Evolutionary conservation across 2,329 filamentous ascomycete species (phyloP).

Genomic region (Fusarium sororula): DNA sequence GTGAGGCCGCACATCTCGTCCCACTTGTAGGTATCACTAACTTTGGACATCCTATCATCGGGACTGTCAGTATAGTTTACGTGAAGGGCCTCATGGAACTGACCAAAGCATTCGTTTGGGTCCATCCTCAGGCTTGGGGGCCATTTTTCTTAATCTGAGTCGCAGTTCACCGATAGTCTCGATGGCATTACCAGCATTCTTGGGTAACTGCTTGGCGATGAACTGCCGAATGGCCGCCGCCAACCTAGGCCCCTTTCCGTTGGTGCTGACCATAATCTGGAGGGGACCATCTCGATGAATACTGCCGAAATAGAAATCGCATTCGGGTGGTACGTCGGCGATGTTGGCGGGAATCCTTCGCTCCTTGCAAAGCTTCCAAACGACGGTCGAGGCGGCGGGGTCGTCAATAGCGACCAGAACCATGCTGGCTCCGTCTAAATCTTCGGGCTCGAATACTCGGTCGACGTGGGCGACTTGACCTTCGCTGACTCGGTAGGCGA

Average conservation of each 20-base stretch:
- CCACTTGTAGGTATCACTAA: slow-evolving; percentile 87
- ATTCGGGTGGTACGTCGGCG: slow-evolving; percentile 94
- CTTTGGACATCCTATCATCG: slow-evolving; percentile 79
- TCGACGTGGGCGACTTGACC: slow-evolving; percentile 82
- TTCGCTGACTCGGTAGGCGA: slow-evolving; percentile 79
- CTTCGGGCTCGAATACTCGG: slow-evolving; percentile 84
- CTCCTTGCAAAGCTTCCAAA: slow-evolving; percentile 95
- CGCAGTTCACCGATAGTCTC: slow-evolving; percentile 83
- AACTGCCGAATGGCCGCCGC: slow-evolving; percentile 85
- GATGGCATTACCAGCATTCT: slow-evolving; percentile 85
- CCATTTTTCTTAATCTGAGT: slow-evolving; percentile 79
- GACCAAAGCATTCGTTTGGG: slow-evolving; percentile 92
- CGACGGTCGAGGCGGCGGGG: slow-evolving; percentile 84
- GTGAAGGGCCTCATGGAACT: slow-evolving; percentile 39
- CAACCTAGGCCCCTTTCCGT: slow-evolving; percentile 92
- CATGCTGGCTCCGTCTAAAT: slow-evolving; percentile 85
- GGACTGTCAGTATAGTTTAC: slow-evolving; percentile 1
- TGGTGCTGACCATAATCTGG: slow-evolving; percentile 99
- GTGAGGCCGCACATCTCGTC: slow-evolving; percentile 85
- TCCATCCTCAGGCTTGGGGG: slow-evolving; percentile 76
- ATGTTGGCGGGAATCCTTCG: slow-evolving; percentile 89
- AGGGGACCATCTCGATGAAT: slow-evolving; percentile 94
- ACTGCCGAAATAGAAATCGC: slow-evolving; percentile 98
- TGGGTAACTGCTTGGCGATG: slow-evolving; percentile 80
- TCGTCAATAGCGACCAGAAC: slow-evolving; percentile 95